Percentiles rank a stretch among this genome's conserved stretches.
These are phyloP conservation scores for Fusarium brevicatenulatum DNA, from an alignment of 2,329 filamentous ascomycete species.

Conservation along the genomic window DNA sequence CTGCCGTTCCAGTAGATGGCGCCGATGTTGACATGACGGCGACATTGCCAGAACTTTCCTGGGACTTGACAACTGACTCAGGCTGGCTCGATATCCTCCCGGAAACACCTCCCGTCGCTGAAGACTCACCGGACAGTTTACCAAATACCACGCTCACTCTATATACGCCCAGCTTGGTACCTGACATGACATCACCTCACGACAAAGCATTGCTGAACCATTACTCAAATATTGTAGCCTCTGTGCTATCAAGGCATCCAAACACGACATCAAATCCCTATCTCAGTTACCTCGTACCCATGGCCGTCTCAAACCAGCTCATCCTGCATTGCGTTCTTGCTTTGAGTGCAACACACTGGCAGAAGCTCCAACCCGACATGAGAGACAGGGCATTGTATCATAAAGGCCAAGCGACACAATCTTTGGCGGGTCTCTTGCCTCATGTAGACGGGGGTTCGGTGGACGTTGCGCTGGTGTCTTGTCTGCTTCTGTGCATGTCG, in stretches of 20 bases:
- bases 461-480: neutral
- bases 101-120: neutral
- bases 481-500: neutral
- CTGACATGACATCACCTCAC: slow-evolving; percentile 3
- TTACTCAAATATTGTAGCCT: slow-evolving; percentile 4
- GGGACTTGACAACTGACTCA: neutral
- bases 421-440: neutral
- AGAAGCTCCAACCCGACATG: slow-evolving; percentile 11
- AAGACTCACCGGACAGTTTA: neutral
- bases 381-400: neutral
- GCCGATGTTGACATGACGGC: neutral
- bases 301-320: neutral
- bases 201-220: slow-evolving; percentile 2
- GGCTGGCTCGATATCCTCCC: slow-evolving; percentile 3
- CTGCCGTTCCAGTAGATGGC: neutral
- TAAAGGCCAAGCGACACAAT: neutral
- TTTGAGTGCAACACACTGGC: slow-evolving; percentile 3
- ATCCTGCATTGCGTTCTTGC: neutral
- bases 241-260: neutral
- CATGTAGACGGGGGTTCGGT: neutral
- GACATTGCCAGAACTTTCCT: neutral
- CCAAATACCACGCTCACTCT: neutral
- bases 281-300: neutral
- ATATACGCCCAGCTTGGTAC: neutral
- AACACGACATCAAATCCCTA: neutral